Evolutionary conservation across 2,329 filamentous ascomycete species (phyloP), one percentile per base, ranked within the genome.

Genomic region (Pseudodiploospora longispora): DNA sequence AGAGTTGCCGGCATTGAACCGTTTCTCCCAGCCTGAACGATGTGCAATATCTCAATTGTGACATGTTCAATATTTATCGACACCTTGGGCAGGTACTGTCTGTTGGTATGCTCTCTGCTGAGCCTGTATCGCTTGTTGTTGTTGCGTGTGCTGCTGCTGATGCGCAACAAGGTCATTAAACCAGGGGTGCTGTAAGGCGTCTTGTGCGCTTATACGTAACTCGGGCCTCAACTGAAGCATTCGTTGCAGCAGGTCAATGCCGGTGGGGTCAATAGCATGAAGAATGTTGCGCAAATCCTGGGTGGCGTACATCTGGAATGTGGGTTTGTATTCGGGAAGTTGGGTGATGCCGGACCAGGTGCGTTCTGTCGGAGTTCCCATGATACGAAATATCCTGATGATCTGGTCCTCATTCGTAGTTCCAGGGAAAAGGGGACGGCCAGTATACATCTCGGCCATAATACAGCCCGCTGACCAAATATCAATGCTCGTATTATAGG

Each of bases 381-480:
- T 98, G 49, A 98, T 83, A 47, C 93, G 81, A 76, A 98, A 98
- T 65, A 98, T 98, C 63, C 94, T 89, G 51, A 95, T 78, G 41
- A 97, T 82, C 65, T 98, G 93, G 61, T 98, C 93, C 65, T 98
- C 93, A 63, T 98, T 98, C 33, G 93, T 96, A 2, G 93, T 98
- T 47, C 93, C 93, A 0, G 93, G 93, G 70, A 98, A 98, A 6
- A 98, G 76, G 0, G 93, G 93, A 12, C 93, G 80, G 4, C 93
- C 93, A 0, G 91, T 96, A 66, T 94, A 97, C 89, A 98, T 96
- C 68, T 98, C 93, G 7, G 93, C 93, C 93, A 98, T 97, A 72
- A 98, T 98, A 66, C 93, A 98, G 45, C 93, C 93, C 6, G 93
- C 93, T 6, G 88, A 95, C 93, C 93, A 98, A 62, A 98, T 97